Evolutionary conservation across 306 rosid species (phyloP).

Genomic region (Acacia confusa): DNA sequence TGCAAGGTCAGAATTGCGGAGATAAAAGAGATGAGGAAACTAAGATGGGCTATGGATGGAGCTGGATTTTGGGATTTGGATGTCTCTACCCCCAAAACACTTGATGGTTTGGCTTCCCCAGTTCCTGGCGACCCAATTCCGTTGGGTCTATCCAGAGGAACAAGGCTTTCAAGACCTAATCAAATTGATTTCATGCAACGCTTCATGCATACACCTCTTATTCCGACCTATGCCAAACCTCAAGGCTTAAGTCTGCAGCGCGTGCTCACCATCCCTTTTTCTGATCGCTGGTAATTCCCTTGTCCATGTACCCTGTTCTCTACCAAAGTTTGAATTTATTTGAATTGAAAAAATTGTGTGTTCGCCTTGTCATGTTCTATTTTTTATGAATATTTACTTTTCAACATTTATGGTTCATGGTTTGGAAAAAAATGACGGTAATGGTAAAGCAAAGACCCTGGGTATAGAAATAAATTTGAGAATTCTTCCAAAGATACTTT

Average conservation of each 20-base stretch:
- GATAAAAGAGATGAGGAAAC: constrained; percentile 57
- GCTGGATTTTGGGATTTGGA: constrained; percentile 81
- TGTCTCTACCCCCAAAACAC: constrained; percentile 68
- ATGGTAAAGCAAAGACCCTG: neutral
- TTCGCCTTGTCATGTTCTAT: neutral
- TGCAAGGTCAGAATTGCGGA: neutral
- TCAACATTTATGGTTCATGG: neutral
- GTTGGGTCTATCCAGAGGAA: constrained; percentile 67
- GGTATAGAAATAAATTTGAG: neutral
- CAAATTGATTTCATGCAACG: constrained; percentile 86
- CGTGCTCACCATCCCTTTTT: constrained; percentile 60
- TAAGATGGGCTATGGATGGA: constrained; percentile 91
- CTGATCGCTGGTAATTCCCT: constrained; percentile 53
- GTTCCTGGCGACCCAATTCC: constrained; percentile 71
- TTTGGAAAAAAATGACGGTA: neutral
- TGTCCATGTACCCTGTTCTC: neutral
- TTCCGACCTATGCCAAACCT: constrained; percentile 57
- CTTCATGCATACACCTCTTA: constrained; percentile 65
- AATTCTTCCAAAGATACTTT: neutral
- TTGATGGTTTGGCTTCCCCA: constrained; percentile 64
- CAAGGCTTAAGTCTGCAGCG: constrained; percentile 67
- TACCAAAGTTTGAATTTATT: constrained; percentile 1
- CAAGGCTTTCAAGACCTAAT: constrained; percentile 67
- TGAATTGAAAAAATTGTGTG: neutral
- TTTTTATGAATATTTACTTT: neutral